phyloP scores from a whole-genome alignment of 768 basidiomycete species.

The Leccinum barrowsii region DNA sequence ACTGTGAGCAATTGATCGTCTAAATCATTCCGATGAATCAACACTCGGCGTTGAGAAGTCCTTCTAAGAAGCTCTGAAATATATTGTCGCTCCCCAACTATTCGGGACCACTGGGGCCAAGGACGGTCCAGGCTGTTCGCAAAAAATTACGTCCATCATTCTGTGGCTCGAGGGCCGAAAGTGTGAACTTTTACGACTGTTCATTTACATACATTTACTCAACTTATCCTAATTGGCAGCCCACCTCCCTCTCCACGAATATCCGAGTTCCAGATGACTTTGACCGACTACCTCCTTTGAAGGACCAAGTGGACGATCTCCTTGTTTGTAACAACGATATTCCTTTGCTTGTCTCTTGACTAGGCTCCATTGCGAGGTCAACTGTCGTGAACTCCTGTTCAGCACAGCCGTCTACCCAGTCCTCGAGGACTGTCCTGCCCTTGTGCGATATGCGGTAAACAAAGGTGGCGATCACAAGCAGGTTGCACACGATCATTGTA shows the following conservation, averaged over 20 bases:
- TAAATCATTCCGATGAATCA: background rate
- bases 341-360: slow-evolving; percentile 4
- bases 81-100: background rate
- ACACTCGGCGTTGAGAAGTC: background rate
- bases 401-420: background rate
- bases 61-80: too few relatives aligned
- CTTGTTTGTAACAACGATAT: background rate
- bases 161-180: background rate
- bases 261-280: background rate
- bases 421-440: background rate
- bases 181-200: background rate
- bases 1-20: background rate
- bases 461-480: slow-evolving; percentile 21
- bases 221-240: background rate
- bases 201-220: background rate
- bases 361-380: background rate
- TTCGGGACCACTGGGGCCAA: background rate
- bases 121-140: background rate
- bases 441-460: slow-evolving; percentile 13
- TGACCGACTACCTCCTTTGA: background rate
- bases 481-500: slow-evolving; percentile 22
- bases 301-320: slow-evolving; percentile 9
- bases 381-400: slow-evolving; percentile 13
- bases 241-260: background rate
- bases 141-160: background rate